These are phyloP conservation scores for Fraxinus xanthoxyloides DNA, from an alignment of 305 asterid genomes.

Conservation along the genomic window DNA sequence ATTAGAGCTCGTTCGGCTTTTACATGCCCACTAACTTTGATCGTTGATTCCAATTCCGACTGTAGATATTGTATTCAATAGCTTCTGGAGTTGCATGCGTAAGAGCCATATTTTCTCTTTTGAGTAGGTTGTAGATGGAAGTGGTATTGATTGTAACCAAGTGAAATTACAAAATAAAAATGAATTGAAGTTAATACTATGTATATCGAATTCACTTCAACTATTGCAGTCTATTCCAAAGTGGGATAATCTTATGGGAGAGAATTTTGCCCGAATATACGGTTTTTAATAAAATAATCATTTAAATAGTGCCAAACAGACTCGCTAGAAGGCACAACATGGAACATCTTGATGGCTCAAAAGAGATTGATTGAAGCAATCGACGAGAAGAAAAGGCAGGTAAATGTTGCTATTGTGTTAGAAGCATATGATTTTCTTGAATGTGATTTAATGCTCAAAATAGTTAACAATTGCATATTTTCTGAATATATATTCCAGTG, in stretches of 20 bases:
- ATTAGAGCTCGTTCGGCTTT: neutral
- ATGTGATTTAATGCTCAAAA: too few species aligned
- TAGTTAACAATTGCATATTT: neutral
- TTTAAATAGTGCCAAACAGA: neutral
- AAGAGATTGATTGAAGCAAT: neutral
- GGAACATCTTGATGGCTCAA: neutral
- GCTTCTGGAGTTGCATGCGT: neutral
- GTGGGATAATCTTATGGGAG: neutral
- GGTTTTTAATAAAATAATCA: neutral
- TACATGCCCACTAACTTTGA: neutral
- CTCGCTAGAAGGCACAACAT: neutral
- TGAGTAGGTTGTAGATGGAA: neutral
- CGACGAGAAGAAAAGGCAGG: neutral
- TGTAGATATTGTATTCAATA: neutral
- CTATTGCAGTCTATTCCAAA: neutral
- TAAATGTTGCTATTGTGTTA: neutral
- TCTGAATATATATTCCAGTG: too few species aligned
- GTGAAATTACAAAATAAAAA: neutral
- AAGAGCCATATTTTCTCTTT: neutral
- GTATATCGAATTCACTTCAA: neutral
- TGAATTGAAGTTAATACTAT: neutral
- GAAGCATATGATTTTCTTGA: too few species aligned
- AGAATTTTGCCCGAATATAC: neutral
- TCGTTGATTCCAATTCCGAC: neutral
- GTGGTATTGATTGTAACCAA: neutral